A percentile compares a stretch with the other conserved stretches of the same genome.
These are phyloP conservation scores for Calonectria crousiana DNA, from an alignment of 2,329 filamentous ascomycete genomes.

Conservation along the genomic window DNA sequence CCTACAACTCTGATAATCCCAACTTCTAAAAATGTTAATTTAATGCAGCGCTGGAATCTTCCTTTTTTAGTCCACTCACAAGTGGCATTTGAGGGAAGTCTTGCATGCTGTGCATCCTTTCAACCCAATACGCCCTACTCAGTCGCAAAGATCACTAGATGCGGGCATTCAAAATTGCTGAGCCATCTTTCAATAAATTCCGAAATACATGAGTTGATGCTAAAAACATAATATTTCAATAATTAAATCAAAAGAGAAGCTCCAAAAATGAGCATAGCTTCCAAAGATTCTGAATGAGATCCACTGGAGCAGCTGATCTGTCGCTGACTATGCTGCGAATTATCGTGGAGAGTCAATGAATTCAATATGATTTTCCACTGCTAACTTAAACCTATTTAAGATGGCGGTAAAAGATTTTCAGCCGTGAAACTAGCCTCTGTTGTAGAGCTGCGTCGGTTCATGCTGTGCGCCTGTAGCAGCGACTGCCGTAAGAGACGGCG, in stretches of 20 bases:
- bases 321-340: slow-evolving; percentile 45
- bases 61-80: no score
- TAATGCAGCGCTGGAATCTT: neutral
- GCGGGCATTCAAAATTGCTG: no score
- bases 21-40: neutral
- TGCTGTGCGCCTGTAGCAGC: neutral
- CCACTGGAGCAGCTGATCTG: slow-evolving; percentile 8
- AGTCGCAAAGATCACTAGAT: neutral
- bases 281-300: neutral
- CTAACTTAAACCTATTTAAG: neutral
- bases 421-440: neutral
- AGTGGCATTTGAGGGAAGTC: no score
- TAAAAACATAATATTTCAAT: neutral
- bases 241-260: neutral
- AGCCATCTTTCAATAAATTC: neutral
- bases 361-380: slow-evolving; percentile 41
- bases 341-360: slow-evolving; percentile 56
- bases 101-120: neutral
- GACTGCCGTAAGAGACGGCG: neutral
- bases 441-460: neutral
- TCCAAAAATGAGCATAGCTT: neutral
- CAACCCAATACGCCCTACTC: neutral
- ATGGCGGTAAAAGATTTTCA: neutral
- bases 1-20: slow-evolving; percentile 52
- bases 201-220: neutral